Evolutionary conservation across 139 green algal species (phyloP).

Genomic region (Eudorina sp.): DNA sequence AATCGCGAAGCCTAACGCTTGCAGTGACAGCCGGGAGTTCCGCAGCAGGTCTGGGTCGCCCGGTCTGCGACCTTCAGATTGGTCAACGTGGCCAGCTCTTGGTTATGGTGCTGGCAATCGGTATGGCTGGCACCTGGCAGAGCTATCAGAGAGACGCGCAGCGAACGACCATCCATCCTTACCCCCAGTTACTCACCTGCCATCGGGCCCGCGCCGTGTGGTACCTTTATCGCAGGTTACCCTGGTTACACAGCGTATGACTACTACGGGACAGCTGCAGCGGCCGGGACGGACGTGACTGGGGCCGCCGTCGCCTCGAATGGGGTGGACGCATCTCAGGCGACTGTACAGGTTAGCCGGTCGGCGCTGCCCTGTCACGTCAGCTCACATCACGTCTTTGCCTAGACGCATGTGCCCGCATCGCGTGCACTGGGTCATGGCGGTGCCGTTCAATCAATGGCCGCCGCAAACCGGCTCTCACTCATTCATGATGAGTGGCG

Average conservation of each 20-base stretch:
- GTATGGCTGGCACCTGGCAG: too few relatives aligned
- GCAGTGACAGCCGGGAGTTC: not conserved
- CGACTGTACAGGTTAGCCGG: not conserved
- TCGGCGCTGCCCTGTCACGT: not conserved
- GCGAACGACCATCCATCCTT: too few relatives aligned
- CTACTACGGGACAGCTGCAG: conserved; percentile 35
- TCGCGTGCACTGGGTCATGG: too few relatives aligned
- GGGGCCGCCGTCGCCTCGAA: not conserved
- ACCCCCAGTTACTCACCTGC: too few relatives aligned
- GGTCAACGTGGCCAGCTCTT: not conserved
- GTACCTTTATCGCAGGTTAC: conserved; percentile 38
- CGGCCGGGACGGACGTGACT: not conserved
- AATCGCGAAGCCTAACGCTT: not conserved
- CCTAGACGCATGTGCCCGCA: too few relatives aligned
- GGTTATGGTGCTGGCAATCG: not conserved
- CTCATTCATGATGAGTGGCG: not conserved
- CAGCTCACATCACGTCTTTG: too few relatives aligned
- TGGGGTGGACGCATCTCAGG: not conserved
- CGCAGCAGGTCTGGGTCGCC: too few relatives aligned
- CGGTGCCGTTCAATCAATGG: too few relatives aligned
- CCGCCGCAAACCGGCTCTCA: not conserved
- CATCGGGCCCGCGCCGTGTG: not conserved
- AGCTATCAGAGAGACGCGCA: not conserved
- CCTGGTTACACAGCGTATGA: conserved; percentile 34
- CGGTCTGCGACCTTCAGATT: too few relatives aligned